Evolutionary conservation across 768 basidiomycete species (phyloP).

Genomic region (Pleurotus cornucopiae): DNA sequence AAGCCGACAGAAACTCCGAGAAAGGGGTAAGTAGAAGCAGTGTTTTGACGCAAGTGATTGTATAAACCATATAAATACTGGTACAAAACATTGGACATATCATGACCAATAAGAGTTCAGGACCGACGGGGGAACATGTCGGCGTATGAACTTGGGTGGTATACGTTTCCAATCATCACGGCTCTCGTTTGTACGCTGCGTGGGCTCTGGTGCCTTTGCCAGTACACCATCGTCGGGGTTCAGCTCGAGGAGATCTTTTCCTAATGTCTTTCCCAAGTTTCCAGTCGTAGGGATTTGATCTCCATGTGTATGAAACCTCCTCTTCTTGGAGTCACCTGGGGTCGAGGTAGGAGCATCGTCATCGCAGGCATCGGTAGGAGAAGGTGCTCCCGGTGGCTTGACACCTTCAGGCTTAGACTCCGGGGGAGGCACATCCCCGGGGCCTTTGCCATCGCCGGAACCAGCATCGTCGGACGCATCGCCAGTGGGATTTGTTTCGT

Average conservation of each 20-base stretch:
- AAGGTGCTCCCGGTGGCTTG: neutral
- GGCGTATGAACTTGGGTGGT: slow-evolving; percentile 4
- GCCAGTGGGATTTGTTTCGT: neutral
- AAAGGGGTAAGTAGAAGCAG: no score
- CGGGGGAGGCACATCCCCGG: neutral
- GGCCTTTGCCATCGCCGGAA: neutral
- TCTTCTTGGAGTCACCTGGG: neutral
- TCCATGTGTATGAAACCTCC: no score
- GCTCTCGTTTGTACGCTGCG: neutral
- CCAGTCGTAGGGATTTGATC: neutral
- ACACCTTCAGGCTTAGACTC: no score
- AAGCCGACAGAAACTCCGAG: no score
- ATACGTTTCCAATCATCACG: slow-evolving; percentile 5
- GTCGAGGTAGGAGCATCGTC: neutral
- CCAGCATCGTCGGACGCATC: neutral
- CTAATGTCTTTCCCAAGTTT: neutral
- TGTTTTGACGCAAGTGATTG: no score
- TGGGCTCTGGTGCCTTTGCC: neutral
- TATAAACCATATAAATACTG: no score
- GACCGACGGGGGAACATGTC: slow-evolving; percentile 1
- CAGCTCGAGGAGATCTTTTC: no score
- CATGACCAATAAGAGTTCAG: slow-evolving; percentile 2
- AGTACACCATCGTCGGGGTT: neutral
- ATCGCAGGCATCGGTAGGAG: neutral
- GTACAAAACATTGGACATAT: no score